phyloP scores from a whole-genome alignment of 495 filamentous ascomycete species.

The Aspergillus diversus region DNA sequence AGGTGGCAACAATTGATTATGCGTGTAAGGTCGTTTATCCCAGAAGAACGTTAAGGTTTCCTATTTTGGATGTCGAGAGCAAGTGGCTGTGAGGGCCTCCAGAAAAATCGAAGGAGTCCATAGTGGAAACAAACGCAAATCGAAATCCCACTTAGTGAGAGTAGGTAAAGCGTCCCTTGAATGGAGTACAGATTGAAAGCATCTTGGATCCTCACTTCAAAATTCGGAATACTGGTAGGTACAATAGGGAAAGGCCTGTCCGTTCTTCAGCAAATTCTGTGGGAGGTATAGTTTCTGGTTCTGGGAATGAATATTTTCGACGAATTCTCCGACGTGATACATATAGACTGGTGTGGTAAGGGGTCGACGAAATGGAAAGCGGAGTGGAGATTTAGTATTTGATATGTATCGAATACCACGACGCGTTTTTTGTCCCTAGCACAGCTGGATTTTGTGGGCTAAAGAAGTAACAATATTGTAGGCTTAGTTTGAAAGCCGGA shows the following conservation, averaged over 20 bases:
- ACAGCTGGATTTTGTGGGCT: background rate
- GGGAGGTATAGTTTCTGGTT: constrained; percentile 6
- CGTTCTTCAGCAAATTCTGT: background rate
- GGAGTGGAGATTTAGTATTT: constrained; percentile 1
- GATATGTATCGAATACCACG: constrained; percentile 15
- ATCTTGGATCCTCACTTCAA: constrained; percentile 30
- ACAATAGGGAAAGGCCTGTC: constrained; percentile 3
- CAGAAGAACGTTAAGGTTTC: constrained; percentile 9
- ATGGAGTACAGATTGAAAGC: constrained; percentile 28
- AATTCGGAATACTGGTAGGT: constrained; percentile 9
- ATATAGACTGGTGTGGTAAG: constrained; percentile 23
- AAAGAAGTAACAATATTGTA: background rate
- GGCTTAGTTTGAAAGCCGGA: background rate
- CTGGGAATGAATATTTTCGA: constrained; percentile 5
- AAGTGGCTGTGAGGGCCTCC: constrained; percentile 44
- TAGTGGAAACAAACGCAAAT: constrained; percentile 36
- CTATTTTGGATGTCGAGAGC: constrained; percentile 18
- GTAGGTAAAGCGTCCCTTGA: constrained; percentile 33
- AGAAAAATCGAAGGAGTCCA: constrained; percentile 37
- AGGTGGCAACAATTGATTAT: background rate
- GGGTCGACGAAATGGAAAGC: background rate
- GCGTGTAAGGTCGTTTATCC: constrained; percentile 4
- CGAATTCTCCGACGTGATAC: constrained; percentile 23
- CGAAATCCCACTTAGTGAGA: constrained; percentile 35
- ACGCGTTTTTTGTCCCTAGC: constrained; percentile 19